A percentile compares a stretch with the other conserved stretches of the same genome.
phyloP scores from a whole-genome alignment of 345 rosid species.

The Trapa bicornis region DNA sequence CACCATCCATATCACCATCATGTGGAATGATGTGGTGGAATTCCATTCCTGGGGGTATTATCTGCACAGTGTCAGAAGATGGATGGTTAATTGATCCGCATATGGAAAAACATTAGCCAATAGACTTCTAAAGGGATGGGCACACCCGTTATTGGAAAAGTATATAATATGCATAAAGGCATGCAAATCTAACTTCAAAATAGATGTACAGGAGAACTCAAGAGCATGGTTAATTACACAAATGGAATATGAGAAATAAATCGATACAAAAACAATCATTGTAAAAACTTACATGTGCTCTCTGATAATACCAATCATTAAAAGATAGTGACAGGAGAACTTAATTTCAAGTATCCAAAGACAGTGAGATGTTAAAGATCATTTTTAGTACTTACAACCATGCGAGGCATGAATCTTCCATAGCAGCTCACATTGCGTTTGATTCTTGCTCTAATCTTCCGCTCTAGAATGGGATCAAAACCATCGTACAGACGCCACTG shows the following conservation, averaged over 20 bases:
- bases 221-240: neutral
- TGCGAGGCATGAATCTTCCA: constrained; percentile 95
- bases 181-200: neutral
- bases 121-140: neutral
- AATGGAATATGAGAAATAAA: neutral
- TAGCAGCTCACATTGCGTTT: constrained; percentile 92
- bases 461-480: constrained; percentile 87
- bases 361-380: neutral
- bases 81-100: neutral
- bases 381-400: constrained; percentile 58
- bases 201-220: neutral
- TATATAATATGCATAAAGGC: neutral
- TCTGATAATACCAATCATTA: neutral
- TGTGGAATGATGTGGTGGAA: constrained; percentile 88
- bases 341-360: neutral
- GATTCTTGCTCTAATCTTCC: constrained; percentile 88
- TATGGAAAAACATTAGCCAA: neutral
- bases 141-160: neutral
- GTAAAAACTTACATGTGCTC: no score
- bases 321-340: neutral
- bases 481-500: constrained; percentile 99
- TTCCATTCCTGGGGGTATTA: constrained; percentile 99
- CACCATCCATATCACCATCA: constrained; percentile 85
- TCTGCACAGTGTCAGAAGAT: constrained; percentile 29
- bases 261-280: neutral